Percentiles rank a stretch among this genome's conserved stretches.
Conservation (phyloP, 768 basidiomycete species). For the Antrodiella citrinella region DNA sequence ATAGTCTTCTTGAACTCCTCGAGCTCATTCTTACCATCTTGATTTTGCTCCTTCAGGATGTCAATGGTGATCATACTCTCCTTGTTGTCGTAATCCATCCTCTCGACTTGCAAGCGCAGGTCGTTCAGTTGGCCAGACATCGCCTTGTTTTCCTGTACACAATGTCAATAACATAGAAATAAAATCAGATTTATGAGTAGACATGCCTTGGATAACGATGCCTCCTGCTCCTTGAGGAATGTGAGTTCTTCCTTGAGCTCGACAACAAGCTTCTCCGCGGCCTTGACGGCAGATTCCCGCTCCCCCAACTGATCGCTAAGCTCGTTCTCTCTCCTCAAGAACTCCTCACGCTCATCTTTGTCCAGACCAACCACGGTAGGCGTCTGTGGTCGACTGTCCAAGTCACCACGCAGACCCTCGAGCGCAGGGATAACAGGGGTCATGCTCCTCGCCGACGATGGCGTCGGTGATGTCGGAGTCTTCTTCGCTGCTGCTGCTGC, state of each 20-base stretch:
- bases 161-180: neutral
- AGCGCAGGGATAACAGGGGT: conserved; percentile 72
- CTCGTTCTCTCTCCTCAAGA: conserved; percentile 93
- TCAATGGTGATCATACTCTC: conserved; percentile 90
- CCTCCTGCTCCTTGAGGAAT: conserved; percentile 89
- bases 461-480: conserved; percentile 49
- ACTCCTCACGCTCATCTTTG: conserved; percentile 96
- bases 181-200: conserved; percentile 1
- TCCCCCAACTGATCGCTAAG: conserved; percentile 89
- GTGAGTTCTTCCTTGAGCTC: conserved; percentile 85
- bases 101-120: conserved; percentile 82
- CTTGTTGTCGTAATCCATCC: conserved; percentile 93
- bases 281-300: conserved; percentile 72
- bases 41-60: conserved; percentile 90
- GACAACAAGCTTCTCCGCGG: conserved; percentile 79
- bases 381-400: conserved; percentile 85
- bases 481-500: conserved; percentile 38
- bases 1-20: conserved; percentile 84
- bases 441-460: conserved; percentile 56
- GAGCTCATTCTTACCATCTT: conserved; percentile 77
- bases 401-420: conserved; percentile 61
- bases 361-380: conserved; percentile 84
- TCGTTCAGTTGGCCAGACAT: conserved; percentile 94
- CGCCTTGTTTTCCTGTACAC: conserved; percentile 76
- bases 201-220: conserved; percentile 62